Conservation (phyloP, 441 rosid species). For the Dalechampia spathulata region DNA sequence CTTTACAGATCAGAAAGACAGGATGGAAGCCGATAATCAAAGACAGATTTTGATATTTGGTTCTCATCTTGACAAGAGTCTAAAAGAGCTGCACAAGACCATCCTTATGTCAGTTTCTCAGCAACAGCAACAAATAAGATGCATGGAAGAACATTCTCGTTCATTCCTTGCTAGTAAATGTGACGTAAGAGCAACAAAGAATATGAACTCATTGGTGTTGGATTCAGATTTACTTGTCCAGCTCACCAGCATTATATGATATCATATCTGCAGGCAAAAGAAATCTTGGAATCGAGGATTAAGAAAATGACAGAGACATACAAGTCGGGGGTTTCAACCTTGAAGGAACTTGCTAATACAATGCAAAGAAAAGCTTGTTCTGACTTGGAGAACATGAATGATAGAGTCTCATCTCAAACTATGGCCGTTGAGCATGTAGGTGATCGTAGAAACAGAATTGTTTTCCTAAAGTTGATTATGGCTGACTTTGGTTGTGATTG, state of each 20-base stretch:
- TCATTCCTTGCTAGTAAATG: constrained; percentile 64
- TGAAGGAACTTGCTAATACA: constrained; percentile 45
- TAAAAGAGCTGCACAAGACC: constrained; percentile 58
- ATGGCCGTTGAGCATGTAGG: constrained; percentile 52
- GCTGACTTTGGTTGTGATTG: not conserved
- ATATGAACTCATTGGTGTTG: not conserved
- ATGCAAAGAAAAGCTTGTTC: constrained; percentile 43
- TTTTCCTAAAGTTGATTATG: not conserved
- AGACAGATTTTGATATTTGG: constrained; percentile 65
- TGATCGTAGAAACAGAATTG: constrained; percentile 4
- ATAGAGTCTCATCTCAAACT: constrained; percentile 37
- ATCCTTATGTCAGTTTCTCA: constrained; percentile 76
- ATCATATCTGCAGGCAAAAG: constrained; percentile 74
- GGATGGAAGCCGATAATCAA: constrained; percentile 71
- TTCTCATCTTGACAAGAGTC: constrained; percentile 72
- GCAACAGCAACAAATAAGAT: constrained; percentile 73
- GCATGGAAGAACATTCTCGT: constrained; percentile 69
- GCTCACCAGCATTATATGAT: no score
- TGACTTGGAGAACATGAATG: constrained; percentile 43
- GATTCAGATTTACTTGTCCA: not conserved
- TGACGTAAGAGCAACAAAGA: constrained; percentile 83
- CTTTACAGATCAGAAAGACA: constrained; percentile 59
- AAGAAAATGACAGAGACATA: constrained; percentile 42
- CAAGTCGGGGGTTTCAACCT: constrained; percentile 41
- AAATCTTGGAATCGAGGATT: constrained; percentile 47